A percentile compares a stretch with the other conserved stretches of the same genome.
These are phyloP conservation scores for Caloboletus inedulis DNA, from an alignment of 1,284 basidiomycete species.

Conservation along the genomic window DNA sequence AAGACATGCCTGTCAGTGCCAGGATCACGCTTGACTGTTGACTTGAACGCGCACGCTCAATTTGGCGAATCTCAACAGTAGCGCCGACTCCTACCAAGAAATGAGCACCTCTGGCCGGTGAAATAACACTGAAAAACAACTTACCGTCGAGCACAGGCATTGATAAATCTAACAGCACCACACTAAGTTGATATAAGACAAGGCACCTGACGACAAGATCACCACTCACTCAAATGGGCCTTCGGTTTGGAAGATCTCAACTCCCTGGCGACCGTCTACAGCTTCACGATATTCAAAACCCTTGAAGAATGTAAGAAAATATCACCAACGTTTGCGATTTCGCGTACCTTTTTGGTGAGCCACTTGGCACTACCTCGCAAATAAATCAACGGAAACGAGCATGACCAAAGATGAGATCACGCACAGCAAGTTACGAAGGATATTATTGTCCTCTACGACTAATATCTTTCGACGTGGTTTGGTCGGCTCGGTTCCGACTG, in stretches of 20 bases:
- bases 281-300: slow-evolving; percentile 79
- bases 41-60: slow-evolving; percentile 58
- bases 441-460: slow-evolving; percentile 82
- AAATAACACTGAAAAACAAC: background rate
- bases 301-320: slow-evolving; percentile 36
- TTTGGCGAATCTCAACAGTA: slow-evolving; percentile 75
- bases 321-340: background rate
- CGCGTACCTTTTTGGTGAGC: slow-evolving; percentile 64
- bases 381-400: slow-evolving; percentile 17
- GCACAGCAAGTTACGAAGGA: slow-evolving; percentile 71
- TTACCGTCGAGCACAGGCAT: slow-evolving; percentile 90
- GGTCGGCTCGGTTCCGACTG: slow-evolving; percentile 45
- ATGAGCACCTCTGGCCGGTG: background rate
- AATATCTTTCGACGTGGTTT: slow-evolving; percentile 56
- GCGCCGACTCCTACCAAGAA: slow-evolving; percentile 66
- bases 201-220: slow-evolving; percentile 5
- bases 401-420: slow-evolving; percentile 18
- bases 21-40: slow-evolving; percentile 64
- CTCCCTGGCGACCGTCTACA: slow-evolving; percentile 81
- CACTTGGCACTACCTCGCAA: slow-evolving; percentile 63
- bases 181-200: slow-evolving; percentile 41
- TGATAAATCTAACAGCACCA: slow-evolving; percentile 85
- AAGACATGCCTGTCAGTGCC: slow-evolving; percentile 90
- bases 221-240: slow-evolving; percentile 72
- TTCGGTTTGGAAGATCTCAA: slow-evolving; percentile 67